Evolutionary conservation across 2,329 filamentous ascomycete species (phyloP).

Genomic region (Diaporthe aspalathi): DNA sequence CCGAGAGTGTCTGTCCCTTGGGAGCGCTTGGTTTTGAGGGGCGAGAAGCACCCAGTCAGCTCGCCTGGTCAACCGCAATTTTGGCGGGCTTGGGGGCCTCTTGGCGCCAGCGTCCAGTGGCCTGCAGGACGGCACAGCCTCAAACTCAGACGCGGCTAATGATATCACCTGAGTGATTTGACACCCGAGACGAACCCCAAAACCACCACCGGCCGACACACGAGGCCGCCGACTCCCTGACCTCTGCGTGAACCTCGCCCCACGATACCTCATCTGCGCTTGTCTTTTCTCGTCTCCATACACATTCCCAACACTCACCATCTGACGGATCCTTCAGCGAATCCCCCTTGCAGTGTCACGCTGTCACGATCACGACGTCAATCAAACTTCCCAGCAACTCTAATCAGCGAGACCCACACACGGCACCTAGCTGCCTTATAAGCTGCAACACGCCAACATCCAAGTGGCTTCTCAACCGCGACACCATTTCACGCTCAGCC

Average conservation of each 20-base stretch:
- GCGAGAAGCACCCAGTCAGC: not conserved
- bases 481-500: constrained; percentile 14
- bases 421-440: not conserved
- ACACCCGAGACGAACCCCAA: not conserved
- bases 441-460: not conserved
- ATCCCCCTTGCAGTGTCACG: not conserved
- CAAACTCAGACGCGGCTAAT: constrained; percentile 32
- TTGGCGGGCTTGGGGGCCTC: constrained; percentile 12
- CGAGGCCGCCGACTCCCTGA: not conserved
- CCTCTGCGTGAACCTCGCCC: not conserved
- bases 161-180: constrained; percentile 28
- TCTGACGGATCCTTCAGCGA: constrained; percentile 7
- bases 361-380: not conserved
- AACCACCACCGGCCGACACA: not conserved
- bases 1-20: not conserved
- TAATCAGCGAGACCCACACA: not conserved
- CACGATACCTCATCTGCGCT: not conserved
- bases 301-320: not conserved
- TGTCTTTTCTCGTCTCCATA: not conserved
- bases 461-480: not conserved
- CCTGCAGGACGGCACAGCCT: constrained; percentile 32
- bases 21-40: not conserved
- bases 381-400: not conserved
- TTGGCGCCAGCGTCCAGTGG: constrained; percentile 36
- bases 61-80: constrained; percentile 5